Conservation (phyloP, 768 basidiomycete species). For the Mycena amicta region DNA sequence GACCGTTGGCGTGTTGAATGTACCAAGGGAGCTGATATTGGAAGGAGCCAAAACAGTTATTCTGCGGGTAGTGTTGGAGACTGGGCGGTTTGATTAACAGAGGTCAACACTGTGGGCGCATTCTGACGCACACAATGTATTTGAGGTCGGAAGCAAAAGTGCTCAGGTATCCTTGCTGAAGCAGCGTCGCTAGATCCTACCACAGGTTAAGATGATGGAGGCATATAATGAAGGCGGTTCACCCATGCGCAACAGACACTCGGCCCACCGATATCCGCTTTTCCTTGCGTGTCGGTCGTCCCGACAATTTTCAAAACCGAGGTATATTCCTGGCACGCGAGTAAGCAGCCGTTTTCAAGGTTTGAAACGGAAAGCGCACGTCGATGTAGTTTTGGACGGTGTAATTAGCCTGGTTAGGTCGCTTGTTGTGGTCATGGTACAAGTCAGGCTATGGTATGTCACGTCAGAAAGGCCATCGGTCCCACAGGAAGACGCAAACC, state of each 20-base stretch:
- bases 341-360: neutral
- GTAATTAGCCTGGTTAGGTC: slow-evolving; percentile 48
- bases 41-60: slow-evolving; percentile 43
- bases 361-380: neutral
- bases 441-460: too few species aligned
- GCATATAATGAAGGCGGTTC: slow-evolving; percentile 13
- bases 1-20: slow-evolving; percentile 49
- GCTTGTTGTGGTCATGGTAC: slow-evolving; percentile 45
- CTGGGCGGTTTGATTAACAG: slow-evolving; percentile 25
- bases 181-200: slow-evolving; percentile 45
- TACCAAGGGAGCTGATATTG: slow-evolving; percentile 45
- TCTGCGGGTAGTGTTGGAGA: slow-evolving; percentile 55
- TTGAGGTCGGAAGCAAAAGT: slow-evolving; percentile 42
- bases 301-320: slow-evolving; percentile 24
- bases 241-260: slow-evolving; percentile 59
- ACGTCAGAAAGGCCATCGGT: too few species aligned
- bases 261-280: slow-evolving; percentile 44
- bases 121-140: slow-evolving; percentile 46
- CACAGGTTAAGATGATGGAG: neutral
- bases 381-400: slow-evolving; percentile 41
- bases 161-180: slow-evolving; percentile 44
- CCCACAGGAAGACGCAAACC: too few species aligned
- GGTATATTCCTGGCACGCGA: slow-evolving; percentile 43
- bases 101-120: neutral
- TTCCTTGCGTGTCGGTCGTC: neutral